These are phyloP conservation scores for Pulveroboletus sp. DNA, from an alignment of 768 basidiomycete genomes.

Conservation along the genomic window DNA sequence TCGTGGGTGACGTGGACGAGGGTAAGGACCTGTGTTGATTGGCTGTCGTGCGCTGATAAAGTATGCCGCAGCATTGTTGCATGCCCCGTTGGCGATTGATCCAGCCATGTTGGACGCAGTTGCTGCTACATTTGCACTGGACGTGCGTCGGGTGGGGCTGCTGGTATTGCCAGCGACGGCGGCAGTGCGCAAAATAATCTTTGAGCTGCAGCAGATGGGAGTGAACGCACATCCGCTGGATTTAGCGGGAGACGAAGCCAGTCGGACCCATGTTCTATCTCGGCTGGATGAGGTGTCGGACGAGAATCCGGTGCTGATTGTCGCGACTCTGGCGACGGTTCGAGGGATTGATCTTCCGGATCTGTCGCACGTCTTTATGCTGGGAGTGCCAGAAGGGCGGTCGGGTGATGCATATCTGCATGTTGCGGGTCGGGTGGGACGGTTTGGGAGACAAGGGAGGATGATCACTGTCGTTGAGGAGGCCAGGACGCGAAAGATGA, in stretches of 20 bases:
- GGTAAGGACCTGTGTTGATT: conserved; percentile 12
- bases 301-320: conserved; percentile 61
- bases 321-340: conserved; percentile 65
- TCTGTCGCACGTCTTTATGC: conserved; percentile 72
- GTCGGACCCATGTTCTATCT: conserved; percentile 41
- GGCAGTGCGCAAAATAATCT: conserved; percentile 59
- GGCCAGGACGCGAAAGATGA: conserved; percentile 36
- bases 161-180: conserved; percentile 65
- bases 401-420: conserved; percentile 65
- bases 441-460: conserved; percentile 64
- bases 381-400: conserved; percentile 55
- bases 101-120: conserved; percentile 62
- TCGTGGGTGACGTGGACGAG: conserved; percentile 19
- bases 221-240: conserved; percentile 66
- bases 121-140: conserved; percentile 67
- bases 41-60: conserved; percentile 6
- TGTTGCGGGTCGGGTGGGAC: conserved; percentile 71
- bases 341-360: conserved; percentile 73
- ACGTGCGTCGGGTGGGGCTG: conserved; percentile 65
- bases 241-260: conserved; percentile 42
- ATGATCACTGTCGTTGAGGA: conserved; percentile 61
- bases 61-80: conserved; percentile 39
- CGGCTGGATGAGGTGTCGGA: conserved; percentile 30
- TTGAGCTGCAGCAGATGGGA: conserved; percentile 63
- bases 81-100: conserved; percentile 52